Base-by-base conservation (phyloP, 202 grass and related monocot species). In the Cymbopogon flexuosus region DNA sequence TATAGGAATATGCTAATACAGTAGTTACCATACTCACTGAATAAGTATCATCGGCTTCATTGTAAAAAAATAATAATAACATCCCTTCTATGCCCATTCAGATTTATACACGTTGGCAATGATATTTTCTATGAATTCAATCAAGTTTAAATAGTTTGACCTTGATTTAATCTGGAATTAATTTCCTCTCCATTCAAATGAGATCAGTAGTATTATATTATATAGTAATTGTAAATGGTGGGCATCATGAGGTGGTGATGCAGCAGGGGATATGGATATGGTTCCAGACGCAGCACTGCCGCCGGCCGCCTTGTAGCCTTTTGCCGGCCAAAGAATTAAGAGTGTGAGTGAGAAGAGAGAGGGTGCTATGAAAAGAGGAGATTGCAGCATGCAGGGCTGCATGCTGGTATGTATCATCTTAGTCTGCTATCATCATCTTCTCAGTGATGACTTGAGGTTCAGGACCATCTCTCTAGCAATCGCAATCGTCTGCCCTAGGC, bases 211-310 rank as follows among this genome's bases (percentile, higher is more conserved):
- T 19, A 54, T 0, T 54, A 54, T 27, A 27, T 2, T 27, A 2
- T 27, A 27, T 27, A 27, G 27, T 27, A 1, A 6, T n/a, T 2
- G 18, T 18, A 30, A 62, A 62, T 30, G 10, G 39, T 45, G 40
- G 23, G 68, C 68, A 70, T 70, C 19, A 70, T 47, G 68, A 70
- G 68, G 41, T 70, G 68, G 41, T 70, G 41, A 46, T 10, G 68
- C 68, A 16, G 66, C 21, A 68, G 0, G 13, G 42, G 42, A 45
- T 45, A 14, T 45, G 65, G 37, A 13, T 68, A 42, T 68, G 65
- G 18, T 13, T 43, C 19, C 65, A 24, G 37, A 21, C 35, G 8
- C 37, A 40, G 40, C 66, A 71, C 42, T 9, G 68, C 41, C 30
- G 68, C 68, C 14, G 23, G 68, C 68, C 14, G 23, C 23, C 22